These are phyloP conservation scores for Citrus cavaleriei DNA, from an alignment of 345 rosid species.

Conservation along the genomic window DNA sequence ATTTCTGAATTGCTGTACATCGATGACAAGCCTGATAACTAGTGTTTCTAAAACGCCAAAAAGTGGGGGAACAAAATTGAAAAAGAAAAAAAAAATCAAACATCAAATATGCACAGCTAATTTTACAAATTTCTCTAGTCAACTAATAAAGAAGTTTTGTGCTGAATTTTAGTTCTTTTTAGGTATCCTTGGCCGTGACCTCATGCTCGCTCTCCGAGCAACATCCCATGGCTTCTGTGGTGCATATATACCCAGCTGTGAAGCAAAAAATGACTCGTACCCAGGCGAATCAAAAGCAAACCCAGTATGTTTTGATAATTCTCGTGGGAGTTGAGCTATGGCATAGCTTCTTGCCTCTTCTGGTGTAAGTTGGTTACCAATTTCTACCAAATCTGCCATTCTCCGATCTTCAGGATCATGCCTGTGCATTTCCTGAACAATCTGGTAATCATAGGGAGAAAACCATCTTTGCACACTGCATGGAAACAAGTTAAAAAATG, in stretches of 20 bases:
- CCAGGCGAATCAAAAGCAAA: constrained; percentile 99
- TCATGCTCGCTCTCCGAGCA: constrained; percentile 87
- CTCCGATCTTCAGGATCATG: constrained; percentile 54
- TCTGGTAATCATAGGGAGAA: constrained; percentile 93
- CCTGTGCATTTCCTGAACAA: constrained; percentile 85
- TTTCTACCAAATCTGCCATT: constrained; percentile 43
- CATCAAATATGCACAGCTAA: constrained; percentile 8
- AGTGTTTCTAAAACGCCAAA: neutral
- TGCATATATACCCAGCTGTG: constrained; percentile 78
- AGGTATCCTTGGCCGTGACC: constrained; percentile 45
- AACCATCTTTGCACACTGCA: constrained; percentile 90
- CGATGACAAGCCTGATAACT: neutral
- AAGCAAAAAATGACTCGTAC: constrained; percentile 93
- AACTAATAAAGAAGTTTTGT: constrained; percentile 8
- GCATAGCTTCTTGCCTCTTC: constrained; percentile 85
- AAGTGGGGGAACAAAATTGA: neutral
- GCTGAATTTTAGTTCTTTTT: constrained; percentile 28
- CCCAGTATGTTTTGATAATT: constrained; percentile 85
- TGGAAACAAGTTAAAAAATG: neutral
- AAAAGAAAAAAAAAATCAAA: neutral
- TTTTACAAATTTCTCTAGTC: constrained; percentile 13
- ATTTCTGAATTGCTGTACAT: constrained; percentile 9
- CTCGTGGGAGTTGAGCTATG: constrained; percentile 79
- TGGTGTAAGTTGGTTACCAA: constrained; percentile 57
- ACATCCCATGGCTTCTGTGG: constrained; percentile 99